These are phyloP conservation scores for Nigrospora sphaerica DNA, from an alignment of 2,329 filamentous ascomycete species.

Conservation along the genomic window DNA sequence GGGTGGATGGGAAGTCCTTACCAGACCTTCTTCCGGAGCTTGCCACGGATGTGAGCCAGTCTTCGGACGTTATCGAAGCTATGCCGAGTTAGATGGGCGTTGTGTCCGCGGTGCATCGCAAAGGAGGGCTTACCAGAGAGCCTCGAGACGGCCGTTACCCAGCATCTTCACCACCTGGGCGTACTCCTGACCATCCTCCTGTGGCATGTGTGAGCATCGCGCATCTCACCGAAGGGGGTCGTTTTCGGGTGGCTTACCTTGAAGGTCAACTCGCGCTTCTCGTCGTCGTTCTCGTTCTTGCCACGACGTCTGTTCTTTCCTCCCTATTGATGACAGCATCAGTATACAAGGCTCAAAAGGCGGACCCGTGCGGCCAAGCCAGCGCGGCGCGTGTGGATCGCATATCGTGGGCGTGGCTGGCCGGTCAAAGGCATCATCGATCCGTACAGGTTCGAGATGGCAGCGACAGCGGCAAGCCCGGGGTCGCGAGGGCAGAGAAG, in stretches of 20 bases:
- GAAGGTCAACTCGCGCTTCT: slow-evolving; percentile 97
- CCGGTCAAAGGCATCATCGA: too few relatives aligned
- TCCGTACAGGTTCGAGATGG: too few relatives aligned
- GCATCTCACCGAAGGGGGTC: neutral
- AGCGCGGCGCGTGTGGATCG: slow-evolving; percentile 1
- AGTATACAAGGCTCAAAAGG: slow-evolving; percentile 12
- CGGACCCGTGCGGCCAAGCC: neutral
- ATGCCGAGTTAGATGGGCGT: neutral
- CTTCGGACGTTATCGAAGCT: neutral
- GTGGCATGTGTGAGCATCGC: slow-evolving; percentile 3
- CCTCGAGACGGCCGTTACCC: slow-evolving; percentile 88
- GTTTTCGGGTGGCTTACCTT: slow-evolving; percentile 44
- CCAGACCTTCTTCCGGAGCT: slow-evolving; percentile 97
- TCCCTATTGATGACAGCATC: slow-evolving; percentile 52
- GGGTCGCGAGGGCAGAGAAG: too few relatives aligned
- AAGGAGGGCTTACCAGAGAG: slow-evolving; percentile 61
- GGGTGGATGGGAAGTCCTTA: too few relatives aligned
- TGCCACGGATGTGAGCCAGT: slow-evolving; percentile 78
- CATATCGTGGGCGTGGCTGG: too few relatives aligned
- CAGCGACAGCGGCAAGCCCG: too few relatives aligned
- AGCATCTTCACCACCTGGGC: slow-evolving; percentile 93
- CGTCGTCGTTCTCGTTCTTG: slow-evolving; percentile 99
- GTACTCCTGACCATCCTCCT: slow-evolving; percentile 19
- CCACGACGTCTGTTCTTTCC: slow-evolving; percentile 97
- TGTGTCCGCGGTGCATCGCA: slow-evolving; percentile 35